Percentiles rank a stretch among this genome's conserved stretches.
Conservation (phyloP, 2,329 filamentous ascomycete species). For the Sporothrix brunneoviolacea region DNA sequence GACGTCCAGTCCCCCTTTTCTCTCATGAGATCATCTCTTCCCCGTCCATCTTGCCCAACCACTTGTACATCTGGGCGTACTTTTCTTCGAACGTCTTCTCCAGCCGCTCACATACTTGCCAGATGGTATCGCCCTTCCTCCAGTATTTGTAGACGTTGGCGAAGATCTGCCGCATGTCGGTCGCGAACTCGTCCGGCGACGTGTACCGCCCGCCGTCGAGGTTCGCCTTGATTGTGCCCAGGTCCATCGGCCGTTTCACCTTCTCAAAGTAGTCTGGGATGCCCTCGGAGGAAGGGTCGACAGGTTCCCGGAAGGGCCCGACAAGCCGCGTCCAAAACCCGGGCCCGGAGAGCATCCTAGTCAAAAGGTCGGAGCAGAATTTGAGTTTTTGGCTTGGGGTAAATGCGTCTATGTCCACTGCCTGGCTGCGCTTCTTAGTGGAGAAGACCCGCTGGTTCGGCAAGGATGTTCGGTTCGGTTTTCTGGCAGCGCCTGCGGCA, state of each 20-base stretch:
- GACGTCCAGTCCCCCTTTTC: neutral
- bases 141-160: conserved; percentile 60
- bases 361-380: conserved; percentile 52
- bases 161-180: conserved; percentile 56
- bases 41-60: conserved; percentile 48
- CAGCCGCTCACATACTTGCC: conserved; percentile 47
- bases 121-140: conserved; percentile 49
- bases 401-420: conserved; percentile 24
- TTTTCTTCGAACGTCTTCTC: conserved; percentile 43
- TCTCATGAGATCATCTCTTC: conserved; percentile 29
- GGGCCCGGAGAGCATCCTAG: conserved; percentile 55
- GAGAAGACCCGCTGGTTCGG: conserved; percentile 16
- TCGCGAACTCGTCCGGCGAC: conserved; percentile 46
- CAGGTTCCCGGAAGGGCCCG: conserved; percentile 54
- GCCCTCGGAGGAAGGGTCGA: conserved; percentile 47
- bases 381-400: conserved; percentile 42
- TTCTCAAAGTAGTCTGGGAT: conserved; percentile 57
- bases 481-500: conserved; percentile 19
- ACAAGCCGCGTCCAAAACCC: conserved; percentile 62
- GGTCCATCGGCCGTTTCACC: conserved; percentile 56
- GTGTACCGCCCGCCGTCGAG: conserved; percentile 49
- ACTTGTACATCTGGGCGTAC: conserved; percentile 52
- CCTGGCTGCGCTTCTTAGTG: conserved; percentile 16
- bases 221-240: conserved; percentile 53
- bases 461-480: conserved; percentile 25